Evolutionary conservation across 306 rosid genomes (phyloP).

Genomic region (Trifolium pratense): DNA sequence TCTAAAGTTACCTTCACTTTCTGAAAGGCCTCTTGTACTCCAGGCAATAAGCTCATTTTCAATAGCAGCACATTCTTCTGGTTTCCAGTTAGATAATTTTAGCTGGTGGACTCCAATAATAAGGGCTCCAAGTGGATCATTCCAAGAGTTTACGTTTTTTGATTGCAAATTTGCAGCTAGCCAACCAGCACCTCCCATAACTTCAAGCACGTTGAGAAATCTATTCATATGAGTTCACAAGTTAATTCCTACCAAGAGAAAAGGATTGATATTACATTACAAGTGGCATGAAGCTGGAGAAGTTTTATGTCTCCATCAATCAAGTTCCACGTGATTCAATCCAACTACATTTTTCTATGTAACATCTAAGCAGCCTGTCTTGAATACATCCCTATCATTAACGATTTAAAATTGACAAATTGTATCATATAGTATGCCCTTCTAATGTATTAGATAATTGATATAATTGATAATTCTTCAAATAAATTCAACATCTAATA

Average conservation of each 20-base stretch:
- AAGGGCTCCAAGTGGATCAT: constrained; percentile 81
- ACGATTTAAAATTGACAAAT: constrained; percentile 23
- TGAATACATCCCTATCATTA: constrained; percentile 9
- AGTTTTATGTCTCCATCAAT: constrained; percentile 30
- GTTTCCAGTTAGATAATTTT: constrained; percentile 83
- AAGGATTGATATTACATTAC: constrained; percentile 15
- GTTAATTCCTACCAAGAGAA: constrained; percentile 28
- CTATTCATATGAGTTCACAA: constrained; percentile 53
- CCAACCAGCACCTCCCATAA: constrained; percentile 75
- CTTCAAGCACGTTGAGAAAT: constrained; percentile 80
- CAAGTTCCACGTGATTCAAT: constrained; percentile 22
- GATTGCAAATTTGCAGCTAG: constrained; percentile 73
- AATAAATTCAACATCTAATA: constrained; percentile 29
- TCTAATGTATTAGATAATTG: constrained; percentile 16
- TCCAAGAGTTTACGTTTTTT: constrained; percentile 73
- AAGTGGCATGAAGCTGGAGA: constrained; percentile 34
- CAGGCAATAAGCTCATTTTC: constrained; percentile 89
- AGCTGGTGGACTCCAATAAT: constrained; percentile 80
- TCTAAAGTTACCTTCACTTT: constrained; percentile 71
- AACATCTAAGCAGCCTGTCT: constrained; percentile 27
- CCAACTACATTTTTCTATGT: constrained; percentile 25
- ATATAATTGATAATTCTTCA: constrained; percentile 33
- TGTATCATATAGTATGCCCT: constrained; percentile 12
- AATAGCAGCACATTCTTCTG: constrained; percentile 87
- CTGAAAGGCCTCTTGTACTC: constrained; percentile 80